Base-by-base conservation (phyloP, 768 basidiomycete genomes). In the Boletus edulis region DNA sequence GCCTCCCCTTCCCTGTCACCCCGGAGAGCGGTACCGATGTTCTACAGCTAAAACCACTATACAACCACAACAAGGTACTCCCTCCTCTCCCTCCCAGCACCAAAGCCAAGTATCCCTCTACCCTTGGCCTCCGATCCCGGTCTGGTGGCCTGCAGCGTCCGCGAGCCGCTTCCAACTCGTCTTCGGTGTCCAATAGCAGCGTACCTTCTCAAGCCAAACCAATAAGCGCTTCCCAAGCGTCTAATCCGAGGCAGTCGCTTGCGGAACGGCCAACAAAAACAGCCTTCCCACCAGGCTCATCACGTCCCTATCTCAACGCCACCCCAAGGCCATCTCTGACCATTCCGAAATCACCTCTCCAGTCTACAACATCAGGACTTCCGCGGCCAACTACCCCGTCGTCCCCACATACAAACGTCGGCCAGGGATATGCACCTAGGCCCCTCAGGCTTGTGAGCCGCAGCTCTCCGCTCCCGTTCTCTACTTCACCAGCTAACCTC, bases 91-190 rank as follows among this genome's bases (percentile, higher is more conserved):
- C 72, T 46, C 20, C 55, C 0, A 5, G 22, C 2, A 13, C 3
- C 4, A 62, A 45, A 43, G 52, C 50, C 32, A 71, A 66, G 42
- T 65, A 66, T 42, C 57, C 69, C 9, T 62, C 62, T 24, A 37
- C 51, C 24, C 52, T 62, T 3, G 29, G 58, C 22, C 64, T 62
- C 29, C 58, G 52, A 2, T 55, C 62, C 2, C 60, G 48, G 13
- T 15, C 46, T 1, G 44, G 35, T 13, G 50, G 24, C 3, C 20
- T 66, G 41, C 64, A 55, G 29, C 63, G 74, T 60, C 58, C 67
- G 7, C 65, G 70, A 62, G 76, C 51, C 72, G 77, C 66, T 66
- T 72, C 45, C 38, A 78, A 18, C 69, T 51, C 58, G 14, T 72
- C 58, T 43, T 69, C 59, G 3, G 55, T 55, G 13, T 67, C 67